Base-by-base conservation (phyloP, 116 monocot genomes). In the Trichopus zeylanicus region DNA sequence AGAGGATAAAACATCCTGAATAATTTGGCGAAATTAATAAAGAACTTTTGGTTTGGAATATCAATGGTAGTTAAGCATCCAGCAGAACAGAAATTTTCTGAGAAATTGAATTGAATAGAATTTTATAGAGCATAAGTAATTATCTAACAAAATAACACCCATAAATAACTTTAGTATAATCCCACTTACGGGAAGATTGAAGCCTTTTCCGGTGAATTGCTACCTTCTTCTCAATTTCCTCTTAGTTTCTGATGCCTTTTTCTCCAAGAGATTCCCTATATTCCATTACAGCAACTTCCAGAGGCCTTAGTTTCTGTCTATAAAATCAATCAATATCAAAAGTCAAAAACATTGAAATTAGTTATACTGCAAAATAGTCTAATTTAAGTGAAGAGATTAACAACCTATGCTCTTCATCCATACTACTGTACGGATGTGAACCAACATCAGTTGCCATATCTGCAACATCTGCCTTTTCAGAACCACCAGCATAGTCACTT, bases 261-360 rank as follows among this genome's bases (percentile, higher is more conserved):
- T 99, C 92, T 68, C 92, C 92, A 64, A 99, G 85, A 60, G 88
- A 81, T 71, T 92, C 99, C 56, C 99, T 85, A 18, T 92, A 99
- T 63, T 99, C 92, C 74, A 99, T 81, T 25, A 99, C 92, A 73
- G 88, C 83, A 72, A 99, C 83, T 63, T 99, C 99, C 64, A 99
- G 37, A 37, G 85, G 88, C 53, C 99, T 88, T 16, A 99, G 35
- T 74, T 88, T 99, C 48, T 92, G 82, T 48, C 99, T 99, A 76
- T 46, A 70, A 15, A 42, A 3, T 42, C 42, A 42, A 42, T 16
- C n/a, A 13, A 42, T 42, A 42, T 42, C 0, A 0, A 42, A 42
- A 42, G 13, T 37, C 5, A 0, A 5, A 42, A 7, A 12, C 42
- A 18, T n/a, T n/a, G n/a, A 16, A 42, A 42, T 42, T 13, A 42